phyloP scores from a whole-genome alignment of 129 eudicot species.

The Chrysanthemum lavandulifolium region DNA sequence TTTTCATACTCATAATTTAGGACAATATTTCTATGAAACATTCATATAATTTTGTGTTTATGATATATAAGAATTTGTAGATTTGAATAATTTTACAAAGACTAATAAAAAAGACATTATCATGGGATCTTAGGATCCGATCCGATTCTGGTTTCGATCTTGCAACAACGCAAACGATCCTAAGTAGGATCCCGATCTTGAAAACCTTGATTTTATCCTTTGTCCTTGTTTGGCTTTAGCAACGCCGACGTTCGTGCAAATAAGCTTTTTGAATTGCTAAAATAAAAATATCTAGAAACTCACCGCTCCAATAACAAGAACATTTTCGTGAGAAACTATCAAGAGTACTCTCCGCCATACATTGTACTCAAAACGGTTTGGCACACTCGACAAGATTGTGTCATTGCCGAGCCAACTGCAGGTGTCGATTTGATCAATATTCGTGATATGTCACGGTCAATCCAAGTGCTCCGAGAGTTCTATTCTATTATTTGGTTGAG shows the following conservation, averaged over 20 bases:
- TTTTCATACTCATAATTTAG: too few species aligned
- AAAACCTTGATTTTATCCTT: too few species aligned
- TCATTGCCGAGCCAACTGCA: constrained; percentile 32
- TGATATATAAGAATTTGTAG: too few species aligned
- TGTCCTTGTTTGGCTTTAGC: constrained; percentile 19
- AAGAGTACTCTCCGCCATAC: constrained; percentile 23
- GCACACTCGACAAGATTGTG: constrained; percentile 30
- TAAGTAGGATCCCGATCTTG: too few species aligned
- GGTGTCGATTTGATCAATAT: constrained; percentile 36
- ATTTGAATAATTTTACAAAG: too few species aligned
- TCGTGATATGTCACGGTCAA: constrained; percentile 39
- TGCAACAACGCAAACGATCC: too few species aligned
- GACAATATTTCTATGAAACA: too few species aligned
- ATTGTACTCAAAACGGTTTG: constrained; percentile 36
- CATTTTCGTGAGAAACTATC: neutral
- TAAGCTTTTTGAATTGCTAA: constrained; percentile 22
- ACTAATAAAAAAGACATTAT: too few species aligned
- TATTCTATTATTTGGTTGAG: constrained; percentile 44
- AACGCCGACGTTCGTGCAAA: constrained; percentile 24
- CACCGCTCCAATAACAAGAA: constrained; percentile 14
- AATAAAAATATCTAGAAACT: constrained; percentile 13
- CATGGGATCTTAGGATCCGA: too few species aligned
- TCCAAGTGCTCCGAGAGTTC: constrained; percentile 35
- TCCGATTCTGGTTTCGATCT: too few species aligned
- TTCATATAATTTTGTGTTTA: too few species aligned